Base-by-base conservation (phyloP, 2,329 filamentous ascomycete genomes). In the Diaporthe amygdali region DNA sequence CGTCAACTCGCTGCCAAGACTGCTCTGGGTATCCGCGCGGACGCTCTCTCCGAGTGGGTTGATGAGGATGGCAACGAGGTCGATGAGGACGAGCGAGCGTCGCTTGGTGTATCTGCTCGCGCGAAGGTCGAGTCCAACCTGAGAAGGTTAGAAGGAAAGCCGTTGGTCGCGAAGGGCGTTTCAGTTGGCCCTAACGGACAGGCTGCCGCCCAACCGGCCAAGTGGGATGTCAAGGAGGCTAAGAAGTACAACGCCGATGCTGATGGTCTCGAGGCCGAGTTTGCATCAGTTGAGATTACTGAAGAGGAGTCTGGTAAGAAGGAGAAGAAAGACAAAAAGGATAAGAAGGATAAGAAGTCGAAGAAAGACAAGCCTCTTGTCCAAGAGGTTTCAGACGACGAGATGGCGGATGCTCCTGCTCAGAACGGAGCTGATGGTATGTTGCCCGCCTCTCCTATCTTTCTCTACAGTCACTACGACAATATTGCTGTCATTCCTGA, bases 1-100 rank as follows among this genome's bases (percentile, higher is more conserved):
- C 94, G 96, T 89, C 95, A 97, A 87, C 89, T 99, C 73, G 93
- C 96, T 61, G 93, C 96, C 76, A 98, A 98, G 88, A 92, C 96
- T 56, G 94, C 96, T 32, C 90, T 99, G 64, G 95, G 95, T 87
- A 88, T 98, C 61, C 95, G 96, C 84, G 93, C 97, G 63, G 96
- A 99, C 82, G 94, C 96, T 34, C 89, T 97, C 54, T 91, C 92
- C 68, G 93, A 95, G 74, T 94, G 93, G 87, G 89, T 89, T 74
- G 88, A 89, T 56, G 90, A 92, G 70, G 90, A 90, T 72, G 87
- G 92, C 72, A 91, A 93, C 61, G 90, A 87, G 30, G 83, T 91
- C 30, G 94, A 96, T 34, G 96, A 99, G 76, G 96, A 99, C 81
- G 94, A 97, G 81, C 94, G 95, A 79, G 89, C 93, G 68, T 90